These are phyloP conservation scores for Cicer cuneatum DNA, from an alignment of 306 rosid genomes.

Conservation along the genomic window DNA sequence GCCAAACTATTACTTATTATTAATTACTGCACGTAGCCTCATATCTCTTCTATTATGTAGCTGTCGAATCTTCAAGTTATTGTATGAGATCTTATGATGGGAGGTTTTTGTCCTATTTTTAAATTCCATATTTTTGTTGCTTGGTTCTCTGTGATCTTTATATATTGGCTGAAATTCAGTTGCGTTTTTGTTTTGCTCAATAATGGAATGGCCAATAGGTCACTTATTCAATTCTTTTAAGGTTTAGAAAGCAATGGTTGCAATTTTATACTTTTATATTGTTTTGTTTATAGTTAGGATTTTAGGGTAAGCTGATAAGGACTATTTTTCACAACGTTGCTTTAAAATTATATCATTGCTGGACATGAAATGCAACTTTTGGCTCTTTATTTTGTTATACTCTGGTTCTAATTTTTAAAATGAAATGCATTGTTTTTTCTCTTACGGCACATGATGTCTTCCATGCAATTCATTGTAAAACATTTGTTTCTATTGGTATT, in stretches of 20 bases:
- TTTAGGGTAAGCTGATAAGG: slow-evolving; percentile 12
- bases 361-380: background rate
- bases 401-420: slow-evolving; percentile 9
- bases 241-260: slow-evolving; percentile 26
- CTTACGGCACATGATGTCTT: slow-evolving; percentile 1
- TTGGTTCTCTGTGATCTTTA: background rate
- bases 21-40: slow-evolving; percentile 32
- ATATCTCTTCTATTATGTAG: slow-evolving; percentile 9
- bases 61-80: slow-evolving; percentile 7
- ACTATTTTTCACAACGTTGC: background rate
- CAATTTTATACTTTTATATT: slow-evolving; percentile 3
- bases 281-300: background rate
- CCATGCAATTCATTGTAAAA: background rate
- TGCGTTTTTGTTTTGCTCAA: slow-evolving; percentile 31
- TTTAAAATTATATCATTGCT: background rate
- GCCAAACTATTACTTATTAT: slow-evolving; percentile 29
- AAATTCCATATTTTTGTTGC: slow-evolving; percentile 16
- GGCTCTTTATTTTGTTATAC: background rate
- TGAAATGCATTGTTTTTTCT: background rate
- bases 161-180: background rate
- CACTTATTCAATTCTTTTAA: background rate
- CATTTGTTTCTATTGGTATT: slow-evolving; percentile 25
- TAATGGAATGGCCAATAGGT: slow-evolving; percentile 7
- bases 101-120: slow-evolving; percentile 11
- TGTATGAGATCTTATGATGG: background rate